Evolutionary conservation across 352 stramenopile genomes (phyloP).

Genomic region (Phytophthora boehmeriae): DNA sequence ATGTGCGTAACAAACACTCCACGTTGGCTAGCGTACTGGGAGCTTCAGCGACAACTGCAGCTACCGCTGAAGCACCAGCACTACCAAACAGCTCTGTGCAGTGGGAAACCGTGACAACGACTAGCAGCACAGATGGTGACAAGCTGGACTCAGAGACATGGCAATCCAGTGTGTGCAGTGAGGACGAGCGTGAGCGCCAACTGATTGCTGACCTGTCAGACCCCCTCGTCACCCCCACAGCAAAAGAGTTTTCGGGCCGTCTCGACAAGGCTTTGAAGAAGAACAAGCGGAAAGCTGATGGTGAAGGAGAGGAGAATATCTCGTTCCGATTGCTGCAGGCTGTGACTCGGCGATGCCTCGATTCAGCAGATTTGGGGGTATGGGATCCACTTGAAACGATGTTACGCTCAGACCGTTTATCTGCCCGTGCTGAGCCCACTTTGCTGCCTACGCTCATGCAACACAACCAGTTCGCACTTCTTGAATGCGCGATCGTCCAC

Average conservation of each 20-base stretch:
- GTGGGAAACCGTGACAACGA: conserved; percentile 46
- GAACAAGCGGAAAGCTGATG: conserved; percentile 26
- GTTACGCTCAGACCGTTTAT: conserved; percentile 64
- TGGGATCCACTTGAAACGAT: conserved; percentile 62
- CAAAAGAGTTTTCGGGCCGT: conserved; percentile 52
- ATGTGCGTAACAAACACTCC: conserved; percentile 76
- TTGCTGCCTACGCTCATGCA: conserved; percentile 71
- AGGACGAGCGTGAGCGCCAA: conserved; percentile 57
- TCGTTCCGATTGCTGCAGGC: conserved; percentile 70
- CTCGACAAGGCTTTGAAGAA: conserved; percentile 46
- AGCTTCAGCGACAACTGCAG: conserved; percentile 23
- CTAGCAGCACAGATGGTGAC: conserved; percentile 33
- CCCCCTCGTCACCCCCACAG: conserved; percentile 39
- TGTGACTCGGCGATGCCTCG: conserved; percentile 64
- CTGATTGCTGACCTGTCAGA: conserved; percentile 60
- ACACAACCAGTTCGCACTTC: conserved; percentile 65
- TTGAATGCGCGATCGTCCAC: conserved; percentile 67
- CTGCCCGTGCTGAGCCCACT: conserved; percentile 60
- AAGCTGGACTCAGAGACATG: conserved; percentile 47
- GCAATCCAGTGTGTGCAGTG: conserved; percentile 53
- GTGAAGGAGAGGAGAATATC: conserved; percentile 22
- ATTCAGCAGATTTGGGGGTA: conserved; percentile 52
- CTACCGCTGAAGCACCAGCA: conserved; percentile 21
- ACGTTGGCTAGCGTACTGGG: conserved; percentile 75
- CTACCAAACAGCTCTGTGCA: conserved; percentile 52